Conservation (phyloP, 192 early-diverging fungal genomes). For the Entomortierella chlamydospora region DNA sequence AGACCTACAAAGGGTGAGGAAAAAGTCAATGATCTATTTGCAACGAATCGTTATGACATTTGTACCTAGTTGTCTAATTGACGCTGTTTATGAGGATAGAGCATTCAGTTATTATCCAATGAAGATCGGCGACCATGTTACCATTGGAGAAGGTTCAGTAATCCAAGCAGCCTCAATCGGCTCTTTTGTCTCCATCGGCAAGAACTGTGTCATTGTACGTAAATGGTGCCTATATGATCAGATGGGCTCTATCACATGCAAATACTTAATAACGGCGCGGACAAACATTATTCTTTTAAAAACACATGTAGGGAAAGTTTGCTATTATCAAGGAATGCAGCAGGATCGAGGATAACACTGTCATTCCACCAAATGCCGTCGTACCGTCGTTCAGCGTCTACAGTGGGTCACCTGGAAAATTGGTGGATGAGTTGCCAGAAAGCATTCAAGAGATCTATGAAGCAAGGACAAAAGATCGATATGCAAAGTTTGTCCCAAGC, state of each 20-base stretch:
- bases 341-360: conserved; percentile 88
- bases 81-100: conserved; percentile 55
- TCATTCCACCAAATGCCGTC: conserved; percentile 92
- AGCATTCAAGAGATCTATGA: conserved; percentile 87
- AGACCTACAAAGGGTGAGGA: conserved; percentile 86
- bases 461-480: conserved; percentile 77
- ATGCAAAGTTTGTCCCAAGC: conserved; percentile 76
- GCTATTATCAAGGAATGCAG: conserved; percentile 96
- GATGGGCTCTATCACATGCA: not conserved
- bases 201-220: conserved; percentile 93
- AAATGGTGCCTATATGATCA: not conserved
- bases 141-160: conserved; percentile 87
- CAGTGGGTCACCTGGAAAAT: conserved; percentile 81
- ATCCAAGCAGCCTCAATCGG: conserved; percentile 95
- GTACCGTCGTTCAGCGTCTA: conserved; percentile 94
- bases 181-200: conserved; percentile 89
- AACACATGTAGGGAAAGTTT: conserved; percentile 86
- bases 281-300: too few species aligned
- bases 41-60: not conserved
- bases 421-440: conserved; percentile 89
- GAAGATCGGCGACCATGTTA: conserved; percentile 95
- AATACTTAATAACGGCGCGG: not conserved
- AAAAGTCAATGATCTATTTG: not conserved
- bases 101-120: conserved; percentile 97
- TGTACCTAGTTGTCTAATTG: not conserved